A percentile compares a stretch with the other conserved stretches of the same genome.
Conservation (phyloP, 768 basidiomycete genomes). For the Pleurotus eryngii region DNA sequence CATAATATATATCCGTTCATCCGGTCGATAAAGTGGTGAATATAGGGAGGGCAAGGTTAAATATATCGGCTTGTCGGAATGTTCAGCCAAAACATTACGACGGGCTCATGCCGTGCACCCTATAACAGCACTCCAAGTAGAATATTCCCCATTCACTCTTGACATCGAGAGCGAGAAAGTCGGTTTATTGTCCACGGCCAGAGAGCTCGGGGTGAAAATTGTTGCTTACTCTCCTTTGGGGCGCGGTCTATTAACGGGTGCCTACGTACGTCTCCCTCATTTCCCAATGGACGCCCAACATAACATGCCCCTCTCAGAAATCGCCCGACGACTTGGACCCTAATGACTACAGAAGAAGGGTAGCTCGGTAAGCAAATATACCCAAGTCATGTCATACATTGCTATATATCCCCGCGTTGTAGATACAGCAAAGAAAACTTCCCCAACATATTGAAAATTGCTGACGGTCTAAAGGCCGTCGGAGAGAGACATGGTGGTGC, state of each 20-base stretch:
- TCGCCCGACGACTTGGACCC: constrained; percentile 35
- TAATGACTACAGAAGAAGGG: constrained; percentile 34
- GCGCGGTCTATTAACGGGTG: constrained; percentile 47
- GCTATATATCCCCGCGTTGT: not conserved
- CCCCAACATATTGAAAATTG: constrained; percentile 43
- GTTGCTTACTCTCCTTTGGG: constrained; percentile 54
- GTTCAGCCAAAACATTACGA: constrained; percentile 41
- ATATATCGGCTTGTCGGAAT: constrained; percentile 53
- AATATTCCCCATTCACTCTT: constrained; percentile 48
- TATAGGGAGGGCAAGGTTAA: constrained; percentile 39
- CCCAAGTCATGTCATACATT: not conserved
- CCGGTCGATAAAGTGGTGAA: not conserved
- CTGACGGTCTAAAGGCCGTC: constrained; percentile 28
- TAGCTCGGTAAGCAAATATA: constrained; percentile 26
- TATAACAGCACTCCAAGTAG: constrained; percentile 46
- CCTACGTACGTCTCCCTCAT: constrained; percentile 27
- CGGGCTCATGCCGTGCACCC: constrained; percentile 50
- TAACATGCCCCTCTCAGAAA: constrained; percentile 18
- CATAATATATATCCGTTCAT: not conserved
- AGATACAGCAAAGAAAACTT: constrained; percentile 41
- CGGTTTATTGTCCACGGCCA: constrained; percentile 36
- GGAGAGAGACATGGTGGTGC: constrained; percentile 35
- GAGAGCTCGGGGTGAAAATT: constrained; percentile 47
- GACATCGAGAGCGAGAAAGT: constrained; percentile 44
- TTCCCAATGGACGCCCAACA: constrained; percentile 6